Conservation (phyloP, 495 filamentous ascomycete genomes). For the Penicillium daleae region DNA sequence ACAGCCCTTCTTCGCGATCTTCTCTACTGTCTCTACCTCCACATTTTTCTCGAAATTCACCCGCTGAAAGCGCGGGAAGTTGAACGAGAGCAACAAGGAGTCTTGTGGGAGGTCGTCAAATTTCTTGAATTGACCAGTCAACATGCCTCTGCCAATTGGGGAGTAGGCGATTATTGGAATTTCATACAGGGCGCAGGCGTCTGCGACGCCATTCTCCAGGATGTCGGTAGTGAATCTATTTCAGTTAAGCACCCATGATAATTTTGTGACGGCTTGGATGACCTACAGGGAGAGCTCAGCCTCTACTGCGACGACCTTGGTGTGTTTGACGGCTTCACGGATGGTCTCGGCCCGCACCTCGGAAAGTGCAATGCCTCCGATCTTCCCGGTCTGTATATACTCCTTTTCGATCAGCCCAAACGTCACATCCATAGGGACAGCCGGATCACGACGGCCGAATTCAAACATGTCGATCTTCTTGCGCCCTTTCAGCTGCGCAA, state of each 20-base stretch:
- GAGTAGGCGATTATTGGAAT: slow-evolving; percentile 68
- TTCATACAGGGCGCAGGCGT: slow-evolving; percentile 61
- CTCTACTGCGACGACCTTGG: neutral
- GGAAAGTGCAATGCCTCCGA: slow-evolving; percentile 7
- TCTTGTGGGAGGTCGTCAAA: neutral
- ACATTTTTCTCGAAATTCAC: neutral
- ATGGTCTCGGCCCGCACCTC: neutral
- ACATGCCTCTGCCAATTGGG: slow-evolving; percentile 45
- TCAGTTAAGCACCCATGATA: neutral
- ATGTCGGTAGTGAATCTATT: slow-evolving; percentile 50
- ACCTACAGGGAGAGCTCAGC: neutral
- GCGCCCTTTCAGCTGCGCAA: neutral
- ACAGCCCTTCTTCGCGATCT: neutral
- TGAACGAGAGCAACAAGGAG: neutral
- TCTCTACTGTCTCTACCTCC: neutral
- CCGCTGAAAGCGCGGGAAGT: neutral
- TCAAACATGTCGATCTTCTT: neutral
- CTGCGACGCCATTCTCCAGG: slow-evolving; percentile 67
- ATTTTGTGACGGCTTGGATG: neutral
- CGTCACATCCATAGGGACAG: neutral
- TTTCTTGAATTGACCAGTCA: slow-evolving; percentile 50
- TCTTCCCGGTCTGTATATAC: slow-evolving; percentile 3
- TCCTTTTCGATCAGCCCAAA: neutral
- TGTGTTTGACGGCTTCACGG: slow-evolving; percentile 8
- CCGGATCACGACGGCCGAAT: neutral